Evolutionary conservation across 495 filamentous ascomycete genomes (phyloP).

Genomic region (Penicillium pancosmium): DNA sequence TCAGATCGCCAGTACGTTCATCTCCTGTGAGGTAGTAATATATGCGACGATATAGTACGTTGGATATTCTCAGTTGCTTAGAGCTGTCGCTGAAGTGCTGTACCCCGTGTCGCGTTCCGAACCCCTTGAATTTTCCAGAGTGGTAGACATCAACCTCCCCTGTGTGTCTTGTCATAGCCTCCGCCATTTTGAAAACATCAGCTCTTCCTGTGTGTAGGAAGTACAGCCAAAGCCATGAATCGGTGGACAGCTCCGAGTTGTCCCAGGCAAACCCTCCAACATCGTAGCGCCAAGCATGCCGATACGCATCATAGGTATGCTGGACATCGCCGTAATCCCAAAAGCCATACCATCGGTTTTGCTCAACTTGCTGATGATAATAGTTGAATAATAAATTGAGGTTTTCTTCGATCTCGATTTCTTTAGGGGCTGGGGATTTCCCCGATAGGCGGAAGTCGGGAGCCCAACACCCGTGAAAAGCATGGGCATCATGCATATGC

Average conservation of each 20-base stretch:
- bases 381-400: conserved; percentile 48
- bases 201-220: conserved; percentile 50
- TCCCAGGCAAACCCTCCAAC: conserved; percentile 58
- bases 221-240: conserved; percentile 55
- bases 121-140: conserved; percentile 46
- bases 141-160: conserved; percentile 57
- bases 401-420: conserved; percentile 37
- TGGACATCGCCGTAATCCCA: conserved; percentile 54
- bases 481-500: conserved; percentile 45
- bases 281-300: conserved; percentile 56
- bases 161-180: conserved; percentile 50
- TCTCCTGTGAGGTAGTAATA: conserved; percentile 51
- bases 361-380: conserved; percentile 47
- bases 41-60: conserved; percentile 44
- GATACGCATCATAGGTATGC: conserved; percentile 53
- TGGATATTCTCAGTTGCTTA: conserved; percentile 54
- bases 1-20: conserved; percentile 50
- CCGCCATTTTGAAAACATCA: conserved; percentile 51
- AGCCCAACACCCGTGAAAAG: conserved; percentile 46
- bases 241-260: conserved; percentile 56
- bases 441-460: conserved; percentile 16
- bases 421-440: not conserved
- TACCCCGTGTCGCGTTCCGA: conserved; percentile 55
- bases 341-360: conserved; percentile 55
- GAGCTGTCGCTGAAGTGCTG: conserved; percentile 54